Evolutionary conservation across 306 rosid species (phyloP), one percentile per base, ranked within the genome.

Genomic region (Chamaecrista fasciculata): DNA sequence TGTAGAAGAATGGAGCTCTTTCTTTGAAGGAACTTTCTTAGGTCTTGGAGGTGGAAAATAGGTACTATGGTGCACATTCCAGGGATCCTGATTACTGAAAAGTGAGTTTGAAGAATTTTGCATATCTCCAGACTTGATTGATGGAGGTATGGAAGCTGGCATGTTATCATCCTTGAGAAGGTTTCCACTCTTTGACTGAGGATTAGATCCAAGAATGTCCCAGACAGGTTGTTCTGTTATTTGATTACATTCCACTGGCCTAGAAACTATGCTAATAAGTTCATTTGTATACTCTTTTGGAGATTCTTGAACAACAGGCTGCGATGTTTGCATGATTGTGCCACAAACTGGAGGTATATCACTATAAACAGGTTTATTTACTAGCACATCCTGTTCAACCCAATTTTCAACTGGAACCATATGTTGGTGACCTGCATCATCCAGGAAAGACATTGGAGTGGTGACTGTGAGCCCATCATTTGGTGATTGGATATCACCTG

Each of bases 81-180:
- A 93, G 46, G 90, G 96, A 84, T 90, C 96, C 57, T 90, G 91
- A 73, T 87, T 69, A 75, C 96, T 86, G 75, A 93, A 87, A 47
- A 93, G 87, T 73, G 96, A 93, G 80, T 86, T 85, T 12, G 92
- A 71, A 28, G 84, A 76, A 52, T 87, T 92, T 59, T 71, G 91
- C 62, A 80, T 64, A 66, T 86, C 86, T 66, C 81, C 83, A 78
- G 67, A 25, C 67, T 78, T 73, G 37, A 61, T 68, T 52, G 95
- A 57, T 33, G 77, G 66, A 70, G 87, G 72, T 9, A 70, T 7
- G 20, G 83, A 74, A 52, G 84, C 69, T 51, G 70, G 44, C 24
- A 47, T 5, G 1, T 57, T 57, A 69, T 70, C 85, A 71, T 83
- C 80, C 67, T 63, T 51, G 64, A 34, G 84, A 46, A 56, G 77